A percentile compares a stretch with the other conserved stretches of the same genome.
Conservation (phyloP, 306 rosid genomes). For the Pyrus pyrifolia region DNA sequence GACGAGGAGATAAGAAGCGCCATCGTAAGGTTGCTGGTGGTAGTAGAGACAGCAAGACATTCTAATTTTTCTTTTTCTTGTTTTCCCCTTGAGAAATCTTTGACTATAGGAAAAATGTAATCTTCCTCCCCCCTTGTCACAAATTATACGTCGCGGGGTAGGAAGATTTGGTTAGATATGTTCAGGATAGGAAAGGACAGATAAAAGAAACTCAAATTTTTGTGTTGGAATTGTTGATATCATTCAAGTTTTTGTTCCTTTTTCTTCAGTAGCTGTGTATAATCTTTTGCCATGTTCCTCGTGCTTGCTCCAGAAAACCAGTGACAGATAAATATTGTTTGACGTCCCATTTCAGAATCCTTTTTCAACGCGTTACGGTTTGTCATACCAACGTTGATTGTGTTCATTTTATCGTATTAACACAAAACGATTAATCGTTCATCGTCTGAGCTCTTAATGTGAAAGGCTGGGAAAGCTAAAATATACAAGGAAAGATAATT, state of each 20-base stretch:
- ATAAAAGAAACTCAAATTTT: slow-evolving; percentile 13
- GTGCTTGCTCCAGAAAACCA: background rate
- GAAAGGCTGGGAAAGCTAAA: background rate
- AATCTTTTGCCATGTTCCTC: background rate
- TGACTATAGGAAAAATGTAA: slow-evolving; percentile 36
- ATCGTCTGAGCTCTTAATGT: background rate
- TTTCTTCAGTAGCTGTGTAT: background rate
- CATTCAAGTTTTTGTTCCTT: slow-evolving; percentile 20
- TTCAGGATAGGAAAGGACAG: slow-evolving; percentile 24
- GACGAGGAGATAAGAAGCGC: slow-evolving; percentile 55
- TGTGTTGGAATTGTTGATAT: slow-evolving; percentile 40
- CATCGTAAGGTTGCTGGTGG: slow-evolving; percentile 56
- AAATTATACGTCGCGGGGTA: slow-evolving; percentile 37
- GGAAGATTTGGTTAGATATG: slow-evolving; percentile 30
- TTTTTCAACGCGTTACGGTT: background rate
- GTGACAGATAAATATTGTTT: background rate
- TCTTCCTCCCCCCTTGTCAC: slow-evolving; percentile 34
- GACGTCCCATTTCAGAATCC: background rate
- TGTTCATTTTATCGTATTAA: too few relatives aligned
- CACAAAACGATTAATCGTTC: too few relatives aligned
- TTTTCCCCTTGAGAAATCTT: slow-evolving; percentile 5
- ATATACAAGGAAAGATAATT: background rate
- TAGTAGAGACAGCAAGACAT: slow-evolving; percentile 28
- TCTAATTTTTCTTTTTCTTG: slow-evolving; percentile 23
- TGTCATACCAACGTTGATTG: too few relatives aligned